These are phyloP conservation scores for Calamus simplicifolius DNA, from an alignment of 176 grass and related monocot species.

Conservation along the genomic window DNA sequence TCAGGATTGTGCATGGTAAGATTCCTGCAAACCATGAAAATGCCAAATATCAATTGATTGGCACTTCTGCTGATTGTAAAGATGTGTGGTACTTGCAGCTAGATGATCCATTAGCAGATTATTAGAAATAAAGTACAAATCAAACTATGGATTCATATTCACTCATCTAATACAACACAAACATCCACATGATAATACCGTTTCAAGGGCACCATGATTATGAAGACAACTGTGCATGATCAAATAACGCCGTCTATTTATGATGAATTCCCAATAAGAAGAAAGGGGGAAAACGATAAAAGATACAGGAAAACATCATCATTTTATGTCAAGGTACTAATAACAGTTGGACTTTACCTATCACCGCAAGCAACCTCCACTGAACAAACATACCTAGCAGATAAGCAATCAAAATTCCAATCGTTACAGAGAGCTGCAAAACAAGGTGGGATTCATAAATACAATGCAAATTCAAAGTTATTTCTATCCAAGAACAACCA, in stretches of 20 bases:
- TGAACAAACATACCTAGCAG: slow-evolving; percentile 87
- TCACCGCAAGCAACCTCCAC: slow-evolving; percentile 88
- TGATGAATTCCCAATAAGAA: no score
- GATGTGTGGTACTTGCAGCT: no score
- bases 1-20: slow-evolving; percentile 72
- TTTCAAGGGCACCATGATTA: no score
- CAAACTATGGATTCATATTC: no score
- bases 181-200: no score
- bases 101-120: no score
- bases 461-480: neutral
- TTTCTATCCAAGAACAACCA: neutral
- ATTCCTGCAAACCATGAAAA: slow-evolving; percentile 33
- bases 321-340: neutral
- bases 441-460: neutral
- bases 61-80: no score
- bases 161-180: no score
- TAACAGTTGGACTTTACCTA: slow-evolving; percentile 38
- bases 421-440: slow-evolving; percentile 61
- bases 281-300: neutral
- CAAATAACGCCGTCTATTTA: no score
- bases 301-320: neutral
- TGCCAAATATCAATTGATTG: no score
- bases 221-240: no score
- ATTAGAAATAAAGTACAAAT: no score
- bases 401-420: slow-evolving; percentile 83